These are phyloP conservation scores for Blastobotrys serpentis DNA, from an alignment of 1,139 yeast genomes.

Conservation along the genomic window DNA sequence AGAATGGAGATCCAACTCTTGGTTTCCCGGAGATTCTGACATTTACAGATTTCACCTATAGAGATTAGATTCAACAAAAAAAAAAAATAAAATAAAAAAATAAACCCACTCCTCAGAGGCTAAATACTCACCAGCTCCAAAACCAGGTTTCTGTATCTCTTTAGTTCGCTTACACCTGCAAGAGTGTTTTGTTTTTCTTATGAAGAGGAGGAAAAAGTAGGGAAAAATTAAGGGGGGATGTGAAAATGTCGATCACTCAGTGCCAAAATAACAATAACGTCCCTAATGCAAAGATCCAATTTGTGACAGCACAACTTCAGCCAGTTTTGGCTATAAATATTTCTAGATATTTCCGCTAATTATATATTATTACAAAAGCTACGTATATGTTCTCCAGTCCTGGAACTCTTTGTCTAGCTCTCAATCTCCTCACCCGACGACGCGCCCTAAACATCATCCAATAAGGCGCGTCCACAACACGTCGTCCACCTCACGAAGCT, in stretches of 20 bases:
- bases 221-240: background rate
- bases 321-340: background rate
- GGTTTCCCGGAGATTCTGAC: constrained; percentile 5
- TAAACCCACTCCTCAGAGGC: too few relatives aligned
- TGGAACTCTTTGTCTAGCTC: too few relatives aligned
- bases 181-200: background rate
- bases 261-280: background rate
- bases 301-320: background rate
- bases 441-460: background rate
- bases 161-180: background rate
- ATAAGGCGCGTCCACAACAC: background rate
- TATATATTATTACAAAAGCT: too few relatives aligned
- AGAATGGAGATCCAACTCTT: constrained; percentile 15
- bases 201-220: background rate
- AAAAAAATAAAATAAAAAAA: too few relatives aligned
- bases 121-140: too few relatives aligned
- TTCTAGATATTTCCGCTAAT: too few relatives aligned
- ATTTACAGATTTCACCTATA: background rate
- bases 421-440: too few relatives aligned
- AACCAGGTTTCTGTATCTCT: background rate
- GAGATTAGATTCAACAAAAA: too few relatives aligned
- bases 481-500: background rate
- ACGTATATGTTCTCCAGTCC: too few relatives aligned
- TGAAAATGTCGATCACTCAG: background rate
- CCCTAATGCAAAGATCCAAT: too few relatives aligned